Conservation (phyloP, 345 rosid species). For the Cochlearia excelsa region DNA sequence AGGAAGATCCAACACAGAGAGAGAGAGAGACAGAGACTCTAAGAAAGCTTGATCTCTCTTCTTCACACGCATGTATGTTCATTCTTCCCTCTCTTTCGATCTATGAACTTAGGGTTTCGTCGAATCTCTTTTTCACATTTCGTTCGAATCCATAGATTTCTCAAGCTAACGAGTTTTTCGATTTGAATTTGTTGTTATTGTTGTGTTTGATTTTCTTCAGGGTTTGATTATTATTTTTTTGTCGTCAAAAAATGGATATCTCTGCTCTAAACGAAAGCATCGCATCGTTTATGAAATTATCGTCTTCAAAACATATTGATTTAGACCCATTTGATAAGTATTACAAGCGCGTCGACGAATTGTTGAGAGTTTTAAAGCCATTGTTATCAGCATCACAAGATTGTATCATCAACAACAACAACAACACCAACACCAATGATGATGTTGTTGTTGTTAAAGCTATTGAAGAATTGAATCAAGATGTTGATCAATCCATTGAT, state of each 20-base stretch:
- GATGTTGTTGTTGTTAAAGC: constrained; percentile 53
- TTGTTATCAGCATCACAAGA: constrained; percentile 37
- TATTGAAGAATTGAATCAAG: constrained; percentile 62
- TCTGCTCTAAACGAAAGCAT: constrained; percentile 59
- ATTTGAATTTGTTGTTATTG: neutral
- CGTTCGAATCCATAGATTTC: too few relatives aligned
- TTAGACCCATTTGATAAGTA: constrained; percentile 66
- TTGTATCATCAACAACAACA: constrained; percentile 44
- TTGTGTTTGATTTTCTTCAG: constrained; percentile 29
- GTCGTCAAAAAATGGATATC: constrained; percentile 53
- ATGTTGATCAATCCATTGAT: constrained; percentile 64
- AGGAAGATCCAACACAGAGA: too few relatives aligned
- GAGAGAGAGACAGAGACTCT: too few relatives aligned
- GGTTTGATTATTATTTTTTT: constrained; percentile 25
- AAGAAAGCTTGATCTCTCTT: too few relatives aligned
- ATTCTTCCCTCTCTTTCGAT: too few relatives aligned
- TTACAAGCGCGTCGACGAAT: constrained; percentile 70
- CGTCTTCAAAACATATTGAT: constrained; percentile 54
- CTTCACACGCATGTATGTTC: too few relatives aligned
- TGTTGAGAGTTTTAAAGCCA: constrained; percentile 74
- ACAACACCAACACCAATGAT: too few relatives aligned
- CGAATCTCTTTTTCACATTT: too few relatives aligned
- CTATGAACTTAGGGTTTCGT: too few relatives aligned
- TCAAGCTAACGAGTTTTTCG: too few relatives aligned
- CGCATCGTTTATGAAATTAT: constrained; percentile 58